Conservation (phyloP, 257 asterid genomes). For the Gentiana straminea region DNA sequence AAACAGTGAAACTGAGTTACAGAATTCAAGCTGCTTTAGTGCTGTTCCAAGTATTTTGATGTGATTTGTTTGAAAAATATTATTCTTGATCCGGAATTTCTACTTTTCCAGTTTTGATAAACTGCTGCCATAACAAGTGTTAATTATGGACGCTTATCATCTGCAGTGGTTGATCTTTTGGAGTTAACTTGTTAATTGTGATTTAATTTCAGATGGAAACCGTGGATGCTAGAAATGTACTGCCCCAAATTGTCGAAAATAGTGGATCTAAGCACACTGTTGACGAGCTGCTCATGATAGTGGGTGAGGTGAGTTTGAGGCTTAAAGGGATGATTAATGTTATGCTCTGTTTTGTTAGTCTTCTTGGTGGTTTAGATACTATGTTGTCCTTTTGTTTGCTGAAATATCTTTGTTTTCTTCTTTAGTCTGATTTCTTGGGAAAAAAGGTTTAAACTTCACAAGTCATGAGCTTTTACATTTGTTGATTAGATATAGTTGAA, state of each 20-base stretch:
- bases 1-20: too few relatives aligned
- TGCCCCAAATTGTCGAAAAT: constrained; percentile 25
- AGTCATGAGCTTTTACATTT: background rate
- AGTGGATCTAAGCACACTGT: constrained; percentile 38
- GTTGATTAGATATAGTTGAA: too few relatives aligned
- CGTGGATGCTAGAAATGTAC: constrained; percentile 15
- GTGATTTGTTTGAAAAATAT: background rate
- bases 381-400: background rate
- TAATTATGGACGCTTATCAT: background rate
- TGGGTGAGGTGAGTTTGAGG: constrained; percentile 41
- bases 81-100: background rate
- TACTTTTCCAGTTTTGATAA: background rate
- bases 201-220: constrained; percentile 18
- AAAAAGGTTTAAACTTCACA: background rate
- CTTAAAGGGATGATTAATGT: background rate
- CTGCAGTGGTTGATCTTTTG: background rate
- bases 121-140: background rate
- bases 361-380: background rate
- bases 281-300: constrained; percentile 43
- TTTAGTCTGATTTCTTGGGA: background rate
- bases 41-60: background rate
- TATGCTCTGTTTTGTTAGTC: background rate
- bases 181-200: background rate
- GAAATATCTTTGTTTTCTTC: background rate
- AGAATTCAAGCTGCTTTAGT: background rate